A percentile compares a stretch with the other conserved stretches of the same genome.
phyloP scores from a whole-genome alignment of 164 flowering plant genomes.

The Dillenia turbinata region DNA sequence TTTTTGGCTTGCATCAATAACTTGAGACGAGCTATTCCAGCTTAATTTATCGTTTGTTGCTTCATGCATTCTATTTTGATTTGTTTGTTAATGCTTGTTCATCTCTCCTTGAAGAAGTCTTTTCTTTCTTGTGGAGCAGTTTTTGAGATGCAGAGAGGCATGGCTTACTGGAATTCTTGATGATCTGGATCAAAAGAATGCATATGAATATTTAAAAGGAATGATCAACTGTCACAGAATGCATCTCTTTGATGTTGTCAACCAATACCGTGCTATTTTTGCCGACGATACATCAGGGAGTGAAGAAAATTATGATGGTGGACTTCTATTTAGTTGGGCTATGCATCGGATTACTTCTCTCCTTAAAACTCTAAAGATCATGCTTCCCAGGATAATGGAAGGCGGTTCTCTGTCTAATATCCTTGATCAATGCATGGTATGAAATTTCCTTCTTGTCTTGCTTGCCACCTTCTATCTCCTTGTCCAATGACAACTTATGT shows the following conservation, averaged over 20 bases:
- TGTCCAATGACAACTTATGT: too few relatives aligned
- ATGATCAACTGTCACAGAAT: constrained; percentile 83
- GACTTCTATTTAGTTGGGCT: constrained; percentile 98
- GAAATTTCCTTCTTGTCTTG: constrained; percentile 13
- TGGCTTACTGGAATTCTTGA: constrained; percentile 95
- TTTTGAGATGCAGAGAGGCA: constrained; percentile 91
- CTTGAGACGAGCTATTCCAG: too few relatives aligned
- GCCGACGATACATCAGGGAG: constrained; percentile 96
- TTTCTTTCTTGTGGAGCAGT: constrained; percentile 41
- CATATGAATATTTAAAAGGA: constrained; percentile 87
- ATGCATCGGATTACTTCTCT: constrained; percentile 92
- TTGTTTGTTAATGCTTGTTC: neutral
- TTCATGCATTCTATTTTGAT: too few relatives aligned
- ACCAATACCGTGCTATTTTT: constrained; percentile 94
- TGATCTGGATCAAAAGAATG: constrained; percentile 92
- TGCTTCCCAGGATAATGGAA: constrained; percentile 92
- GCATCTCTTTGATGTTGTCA: constrained; percentile 98
- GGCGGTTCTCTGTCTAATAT: constrained; percentile 90
- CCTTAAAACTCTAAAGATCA: constrained; percentile 71
- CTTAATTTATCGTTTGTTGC: too few relatives aligned
- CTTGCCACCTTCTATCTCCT: neutral
- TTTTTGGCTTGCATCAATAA: neutral
- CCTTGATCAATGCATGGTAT: constrained; percentile 95
- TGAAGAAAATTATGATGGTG: constrained; percentile 97
- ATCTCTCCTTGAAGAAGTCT: constrained; percentile 1